Conservation (phyloP, 306 rosid genomes). For the Quercus gilva region DNA sequence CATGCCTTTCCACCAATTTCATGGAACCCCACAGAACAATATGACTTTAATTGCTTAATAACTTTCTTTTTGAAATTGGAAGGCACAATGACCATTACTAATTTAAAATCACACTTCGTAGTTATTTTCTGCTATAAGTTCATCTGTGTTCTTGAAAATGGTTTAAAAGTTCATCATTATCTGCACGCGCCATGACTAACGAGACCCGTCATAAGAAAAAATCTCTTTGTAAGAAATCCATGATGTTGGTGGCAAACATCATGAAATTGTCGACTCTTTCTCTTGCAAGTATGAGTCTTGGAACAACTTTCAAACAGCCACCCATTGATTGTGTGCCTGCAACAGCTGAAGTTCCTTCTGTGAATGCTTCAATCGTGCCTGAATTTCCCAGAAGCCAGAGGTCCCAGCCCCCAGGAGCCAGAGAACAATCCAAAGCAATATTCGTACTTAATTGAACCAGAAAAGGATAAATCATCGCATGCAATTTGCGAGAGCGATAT, state of each 20-base stretch:
- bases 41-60: neutral
- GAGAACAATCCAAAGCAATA: constrained; percentile 14
- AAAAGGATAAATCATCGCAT: constrained; percentile 11
- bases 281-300: neutral
- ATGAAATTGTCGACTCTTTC: constrained; percentile 43
- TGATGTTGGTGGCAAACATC: constrained; percentile 54
- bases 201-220: neutral
- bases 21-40: constrained; percentile 3
- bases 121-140: neutral
- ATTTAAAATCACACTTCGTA: neutral
- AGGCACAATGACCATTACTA: neutral
- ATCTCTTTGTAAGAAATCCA: constrained; percentile 43
- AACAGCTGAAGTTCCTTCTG: neutral
- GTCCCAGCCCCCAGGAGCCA: constrained; percentile 28
- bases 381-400: neutral
- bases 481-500: neutral
- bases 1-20: neutral
- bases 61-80: neutral
- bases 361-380: neutral
- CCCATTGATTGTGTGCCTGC: neutral
- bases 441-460: constrained; percentile 15
- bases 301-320: neutral
- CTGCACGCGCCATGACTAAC: neutral
- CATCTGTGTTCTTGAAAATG: neutral
- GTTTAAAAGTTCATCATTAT: neutral